These are phyloP conservation scores for Mycena sp. DNA, from an alignment of 1,284 basidiomycete species.

Conservation along the genomic window DNA sequence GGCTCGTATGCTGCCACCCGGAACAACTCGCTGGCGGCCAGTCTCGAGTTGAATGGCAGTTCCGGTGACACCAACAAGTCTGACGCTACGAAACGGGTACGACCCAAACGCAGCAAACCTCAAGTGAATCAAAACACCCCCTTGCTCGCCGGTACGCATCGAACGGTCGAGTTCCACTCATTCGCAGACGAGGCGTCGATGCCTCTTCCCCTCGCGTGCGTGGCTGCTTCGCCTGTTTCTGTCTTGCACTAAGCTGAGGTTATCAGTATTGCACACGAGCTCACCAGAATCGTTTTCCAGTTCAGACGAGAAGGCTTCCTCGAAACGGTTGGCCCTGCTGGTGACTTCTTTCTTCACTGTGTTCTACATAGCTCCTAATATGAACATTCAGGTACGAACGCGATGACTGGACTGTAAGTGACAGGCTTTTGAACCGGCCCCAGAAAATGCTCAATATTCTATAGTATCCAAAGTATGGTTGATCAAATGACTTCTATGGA, in stretches of 20 bases:
- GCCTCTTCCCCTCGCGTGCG: conserved; percentile 80
- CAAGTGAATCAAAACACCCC: conserved; percentile 60
- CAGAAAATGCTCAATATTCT: conserved; percentile 17
- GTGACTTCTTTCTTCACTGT: conserved; percentile 46
- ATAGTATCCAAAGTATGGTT: conserved; percentile 80
- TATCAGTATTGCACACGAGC: conserved; percentile 79
- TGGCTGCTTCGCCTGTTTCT: conserved; percentile 23
- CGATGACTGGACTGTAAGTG: conserved; percentile 71
- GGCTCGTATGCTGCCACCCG: conserved; percentile 52
- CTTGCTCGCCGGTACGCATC: conserved; percentile 62
- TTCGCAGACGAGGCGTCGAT: conserved; percentile 64
- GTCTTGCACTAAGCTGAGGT: conserved; percentile 17
- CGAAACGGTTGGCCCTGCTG: conserved; percentile 87
- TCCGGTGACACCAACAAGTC: conserved; percentile 48
- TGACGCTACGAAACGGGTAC: conserved; percentile 74
- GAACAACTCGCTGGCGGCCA: conserved; percentile 42
- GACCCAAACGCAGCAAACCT: conserved; percentile 73
- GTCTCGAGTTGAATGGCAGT: conserved; percentile 10
- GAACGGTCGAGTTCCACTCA: conserved; percentile 69
- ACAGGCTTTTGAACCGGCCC: conserved; percentile 43
- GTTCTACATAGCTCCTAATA: conserved; percentile 19
- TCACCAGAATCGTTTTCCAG: conserved; percentile 72
- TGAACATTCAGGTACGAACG: conserved; percentile 67
- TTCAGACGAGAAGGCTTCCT: conserved; percentile 83
- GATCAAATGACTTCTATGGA: conserved; percentile 89